Conservation (phyloP, 163 green algal species). For the Picocystis sp. region DNA sequence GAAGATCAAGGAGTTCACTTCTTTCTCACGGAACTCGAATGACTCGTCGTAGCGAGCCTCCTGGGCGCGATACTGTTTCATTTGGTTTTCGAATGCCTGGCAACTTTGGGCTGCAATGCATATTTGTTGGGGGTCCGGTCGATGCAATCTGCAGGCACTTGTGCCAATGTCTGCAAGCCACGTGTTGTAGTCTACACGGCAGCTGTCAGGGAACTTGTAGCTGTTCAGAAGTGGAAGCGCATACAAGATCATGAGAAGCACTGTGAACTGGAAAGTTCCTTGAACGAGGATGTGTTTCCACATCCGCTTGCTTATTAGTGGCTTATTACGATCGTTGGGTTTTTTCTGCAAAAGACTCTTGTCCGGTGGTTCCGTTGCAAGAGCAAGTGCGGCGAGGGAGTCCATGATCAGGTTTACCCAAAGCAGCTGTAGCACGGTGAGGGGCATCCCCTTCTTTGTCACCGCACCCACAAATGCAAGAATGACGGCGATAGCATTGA, state of each 20-base stretch:
- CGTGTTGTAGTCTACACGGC: too few species aligned
- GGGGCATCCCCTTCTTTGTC: conserved; percentile 57
- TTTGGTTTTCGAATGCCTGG: too few species aligned
- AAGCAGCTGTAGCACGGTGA: conserved; percentile 82
- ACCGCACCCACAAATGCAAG: conserved; percentile 80
- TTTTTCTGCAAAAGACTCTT: conserved; percentile 55
- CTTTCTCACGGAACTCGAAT: conserved; percentile 8
- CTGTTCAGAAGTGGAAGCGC: neutral
- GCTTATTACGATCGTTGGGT: conserved; percentile 66
- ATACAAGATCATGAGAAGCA: conserved; percentile 21
- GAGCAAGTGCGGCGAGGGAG: conserved; percentile 64
- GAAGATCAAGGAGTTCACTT: conserved; percentile 76
- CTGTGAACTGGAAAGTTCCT: conserved; percentile 21
- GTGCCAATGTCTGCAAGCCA: too few species aligned
- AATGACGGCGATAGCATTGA: conserved; percentile 91
- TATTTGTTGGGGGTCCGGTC: too few species aligned
- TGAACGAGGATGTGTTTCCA: conserved; percentile 82
- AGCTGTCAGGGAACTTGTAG: conserved; percentile 1
- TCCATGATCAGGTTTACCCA: conserved; percentile 99
- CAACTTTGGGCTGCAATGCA: too few species aligned
- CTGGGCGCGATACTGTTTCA: too few species aligned
- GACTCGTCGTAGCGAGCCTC: neutral
- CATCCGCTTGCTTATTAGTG: conserved; percentile 80
- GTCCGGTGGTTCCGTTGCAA: conserved; percentile 82
- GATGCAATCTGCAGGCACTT: too few species aligned